phyloP scores from a whole-genome alignment of 148 eudicot genomes.

The Silene latifolia region DNA sequence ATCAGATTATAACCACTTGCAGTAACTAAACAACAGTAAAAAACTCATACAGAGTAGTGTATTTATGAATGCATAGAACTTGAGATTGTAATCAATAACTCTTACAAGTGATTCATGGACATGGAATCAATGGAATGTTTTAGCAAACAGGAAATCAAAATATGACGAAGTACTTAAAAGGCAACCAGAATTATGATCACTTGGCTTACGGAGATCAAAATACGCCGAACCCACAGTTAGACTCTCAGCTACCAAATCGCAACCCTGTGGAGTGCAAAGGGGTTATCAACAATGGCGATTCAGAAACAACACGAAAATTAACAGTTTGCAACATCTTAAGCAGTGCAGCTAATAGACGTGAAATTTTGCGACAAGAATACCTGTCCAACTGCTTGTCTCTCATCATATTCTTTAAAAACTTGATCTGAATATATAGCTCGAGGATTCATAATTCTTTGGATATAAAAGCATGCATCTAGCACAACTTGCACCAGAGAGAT shows the following conservation, averaged over 20 bases:
- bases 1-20: no score
- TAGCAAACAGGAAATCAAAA: neutral
- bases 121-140: neutral
- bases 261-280: no score
- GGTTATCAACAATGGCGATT: no score
- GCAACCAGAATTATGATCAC: neutral
- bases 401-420: slow-evolving; percentile 72
- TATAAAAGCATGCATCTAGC: slow-evolving; percentile 89
- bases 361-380: slow-evolving; percentile 25
- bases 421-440: slow-evolving; percentile 84
- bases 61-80: neutral
- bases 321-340: no score
- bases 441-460: slow-evolving; percentile 81
- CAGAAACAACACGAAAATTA: no score
- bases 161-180: neutral
- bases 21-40: no score
- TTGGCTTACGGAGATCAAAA: neutral
- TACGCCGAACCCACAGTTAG: no score
- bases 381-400: slow-evolving; percentile 93
- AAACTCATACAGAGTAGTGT: no score
- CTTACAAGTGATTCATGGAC: neutral
- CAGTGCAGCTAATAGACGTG: slow-evolving; percentile 7
- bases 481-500: slow-evolving; percentile 98
- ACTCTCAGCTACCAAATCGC: no score
- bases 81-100: no score